A percentile compares a stretch with the other conserved stretches of the same genome.
Evolutionary conservation across 148 eudicot species (phyloP).

Genomic region (Chenopodium berlandieri): DNA sequence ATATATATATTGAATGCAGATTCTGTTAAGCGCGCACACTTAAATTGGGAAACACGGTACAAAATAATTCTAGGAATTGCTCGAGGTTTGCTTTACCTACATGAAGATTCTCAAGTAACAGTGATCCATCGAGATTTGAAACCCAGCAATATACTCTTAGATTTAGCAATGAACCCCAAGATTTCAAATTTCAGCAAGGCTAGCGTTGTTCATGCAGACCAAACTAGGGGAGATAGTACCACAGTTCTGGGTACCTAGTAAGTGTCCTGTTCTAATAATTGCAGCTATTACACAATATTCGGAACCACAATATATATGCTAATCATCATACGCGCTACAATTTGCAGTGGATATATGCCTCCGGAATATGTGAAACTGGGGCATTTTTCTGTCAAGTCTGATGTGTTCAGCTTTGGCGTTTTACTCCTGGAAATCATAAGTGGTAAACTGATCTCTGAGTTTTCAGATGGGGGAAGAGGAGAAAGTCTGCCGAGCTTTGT

Average conservation of each 20-base stretch:
- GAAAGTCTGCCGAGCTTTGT: slow-evolving; percentile 19
- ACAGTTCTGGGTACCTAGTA: slow-evolving; percentile 30
- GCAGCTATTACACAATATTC: no score
- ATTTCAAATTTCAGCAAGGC: slow-evolving; percentile 34
- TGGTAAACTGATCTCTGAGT: slow-evolving; percentile 9
- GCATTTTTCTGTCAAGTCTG: slow-evolving; percentile 41
- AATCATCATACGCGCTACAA: no score
- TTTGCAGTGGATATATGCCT: slow-evolving; percentile 36
- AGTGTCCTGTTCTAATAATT: not conserved
- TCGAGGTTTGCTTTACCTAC: slow-evolving; percentile 25
- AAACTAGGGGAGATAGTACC: slow-evolving; percentile 18
- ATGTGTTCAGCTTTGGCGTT: slow-evolving; percentile 54
- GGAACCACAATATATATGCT: not conserved
- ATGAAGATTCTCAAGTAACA: slow-evolving; percentile 35
- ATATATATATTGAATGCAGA: slow-evolving; percentile 1
- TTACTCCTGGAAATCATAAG: slow-evolving; percentile 39
- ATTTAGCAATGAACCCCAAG: slow-evolving; percentile 33
- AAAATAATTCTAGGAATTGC: slow-evolving; percentile 20
- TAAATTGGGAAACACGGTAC: slow-evolving; percentile 17
- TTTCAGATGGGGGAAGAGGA: not conserved
- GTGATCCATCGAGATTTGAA: slow-evolving; percentile 5
- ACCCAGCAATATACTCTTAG: slow-evolving; percentile 28
- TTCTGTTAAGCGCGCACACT: slow-evolving; percentile 8
- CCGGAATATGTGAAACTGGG: slow-evolving; percentile 33
- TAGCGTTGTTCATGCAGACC: slow-evolving; percentile 23